Evolutionary conservation across 352 stramenopile species (phyloP).

Genomic region (Peronospora belbahrii): DNA sequence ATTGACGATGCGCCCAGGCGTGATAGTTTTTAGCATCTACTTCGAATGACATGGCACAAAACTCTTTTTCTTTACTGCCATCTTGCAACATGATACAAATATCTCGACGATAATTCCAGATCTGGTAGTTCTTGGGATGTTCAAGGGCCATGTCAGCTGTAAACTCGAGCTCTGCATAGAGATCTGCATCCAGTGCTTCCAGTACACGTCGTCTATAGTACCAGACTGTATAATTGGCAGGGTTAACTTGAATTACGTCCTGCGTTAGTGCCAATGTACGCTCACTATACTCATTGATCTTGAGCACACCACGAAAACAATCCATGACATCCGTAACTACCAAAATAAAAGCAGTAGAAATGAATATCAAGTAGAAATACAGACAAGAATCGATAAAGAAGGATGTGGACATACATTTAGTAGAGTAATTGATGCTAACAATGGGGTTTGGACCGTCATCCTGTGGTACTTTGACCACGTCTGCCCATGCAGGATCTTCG

Average conservation of each 20-base stretch:
- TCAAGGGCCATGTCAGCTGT: constrained; percentile 82
- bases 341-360: no score
- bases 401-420: constrained; percentile 44
- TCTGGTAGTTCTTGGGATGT: constrained; percentile 99
- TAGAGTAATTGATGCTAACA: constrained; percentile 72
- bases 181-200: constrained; percentile 59
- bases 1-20: constrained; percentile 96
- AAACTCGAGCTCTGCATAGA: constrained; percentile 63
- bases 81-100: constrained; percentile 84
- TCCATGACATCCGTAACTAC: constrained; percentile 87
- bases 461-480: constrained; percentile 77
- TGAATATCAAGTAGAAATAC: not conserved
- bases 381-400: not conserved
- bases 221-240: constrained; percentile 99
- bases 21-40: constrained; percentile 99
- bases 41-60: constrained; percentile 87
- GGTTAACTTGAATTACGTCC: constrained; percentile 91
- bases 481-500: constrained; percentile 63
- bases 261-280: constrained; percentile 89
- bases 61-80: constrained; percentile 85
- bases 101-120: constrained; percentile 97
- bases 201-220: constrained; percentile 89
- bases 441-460: constrained; percentile 74
- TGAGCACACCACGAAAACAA: constrained; percentile 92
- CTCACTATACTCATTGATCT: constrained; percentile 85